Conservation (phyloP, 2,329 filamentous ascomycete genomes). For the Aureobasidium sp. region DNA sequence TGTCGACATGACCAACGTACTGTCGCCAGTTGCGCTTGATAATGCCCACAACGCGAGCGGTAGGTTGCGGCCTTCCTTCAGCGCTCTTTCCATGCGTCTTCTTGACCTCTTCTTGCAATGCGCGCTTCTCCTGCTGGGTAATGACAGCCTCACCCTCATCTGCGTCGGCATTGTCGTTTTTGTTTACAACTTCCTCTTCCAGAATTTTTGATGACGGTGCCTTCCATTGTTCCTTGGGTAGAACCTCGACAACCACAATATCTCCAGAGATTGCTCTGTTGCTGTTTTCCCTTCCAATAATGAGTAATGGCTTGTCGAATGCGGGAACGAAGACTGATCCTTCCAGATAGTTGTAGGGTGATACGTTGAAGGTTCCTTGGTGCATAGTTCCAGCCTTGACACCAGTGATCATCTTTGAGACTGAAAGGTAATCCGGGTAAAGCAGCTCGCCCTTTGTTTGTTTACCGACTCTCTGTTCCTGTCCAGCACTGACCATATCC, state of each 20-base stretch:
- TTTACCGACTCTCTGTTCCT: constrained; percentile 57
- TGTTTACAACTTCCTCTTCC: constrained; percentile 84
- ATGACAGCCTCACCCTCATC: constrained; percentile 67
- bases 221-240: constrained; percentile 96
- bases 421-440: constrained; percentile 80
- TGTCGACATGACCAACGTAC: constrained; percentile 92
- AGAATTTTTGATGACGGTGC: constrained; percentile 90
- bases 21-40: constrained; percentile 97
- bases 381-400: constrained; percentile 82
- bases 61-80: constrained; percentile 78
- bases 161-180: constrained; percentile 85
- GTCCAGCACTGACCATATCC: constrained; percentile 83
- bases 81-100: constrained; percentile 67
- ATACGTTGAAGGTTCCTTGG: constrained; percentile 92
- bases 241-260: constrained; percentile 82
- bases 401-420: constrained; percentile 91
- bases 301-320: constrained; percentile 79
- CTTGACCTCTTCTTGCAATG: constrained; percentile 85
- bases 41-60: constrained; percentile 82
- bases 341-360: constrained; percentile 95
- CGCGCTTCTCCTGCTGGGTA: constrained; percentile 78
- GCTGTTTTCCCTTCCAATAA: constrained; percentile 90
- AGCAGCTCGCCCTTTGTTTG: constrained; percentile 63
- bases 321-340: constrained; percentile 82
- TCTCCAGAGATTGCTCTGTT: constrained; percentile 90